Percentiles rank a stretch among this genome's conserved stretches.
Conservation (phyloP, 768 basidiomycete genomes). For the Serendipita sp. region DNA sequence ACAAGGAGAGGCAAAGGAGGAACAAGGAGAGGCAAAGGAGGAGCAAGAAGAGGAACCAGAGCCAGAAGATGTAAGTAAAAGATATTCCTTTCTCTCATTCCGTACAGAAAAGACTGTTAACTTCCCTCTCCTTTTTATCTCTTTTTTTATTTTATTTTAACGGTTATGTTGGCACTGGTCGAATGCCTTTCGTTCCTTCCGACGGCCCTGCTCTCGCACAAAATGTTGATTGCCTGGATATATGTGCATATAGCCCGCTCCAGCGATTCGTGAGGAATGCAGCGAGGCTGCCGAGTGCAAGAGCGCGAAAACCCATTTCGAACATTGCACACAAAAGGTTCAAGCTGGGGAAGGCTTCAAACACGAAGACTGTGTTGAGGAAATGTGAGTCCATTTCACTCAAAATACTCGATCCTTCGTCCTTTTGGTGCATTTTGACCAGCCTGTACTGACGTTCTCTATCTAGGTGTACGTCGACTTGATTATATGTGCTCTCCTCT, state of each 20-base stretch:
- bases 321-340: conserved; percentile 83
- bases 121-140: background rate
- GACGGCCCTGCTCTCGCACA: background rate
- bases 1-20: conserved; percentile 19
- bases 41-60: conserved; percentile 33
- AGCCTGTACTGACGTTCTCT: background rate
- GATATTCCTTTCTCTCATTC: background rate
- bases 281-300: conserved; percentile 49
- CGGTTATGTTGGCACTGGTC: background rate
- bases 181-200: background rate
- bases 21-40: conserved; percentile 27
- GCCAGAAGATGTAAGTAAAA: conserved; percentile 62
- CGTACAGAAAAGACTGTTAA: no score
- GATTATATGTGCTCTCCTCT: background rate
- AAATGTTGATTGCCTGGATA: background rate
- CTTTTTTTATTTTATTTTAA: background rate
- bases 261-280: conserved; percentile 61
- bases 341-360: conserved; percentile 67
- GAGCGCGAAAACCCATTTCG: conserved; percentile 61
- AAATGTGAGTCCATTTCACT: conserved; percentile 44
- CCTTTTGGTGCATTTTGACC: background rate
- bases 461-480: conserved; percentile 16
- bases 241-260: conserved; percentile 16
- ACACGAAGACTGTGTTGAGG: conserved; percentile 85
- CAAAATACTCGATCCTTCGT: background rate